phyloP scores from a whole-genome alignment of 768 basidiomycete species.

The Pisolithus microcarpus region DNA sequence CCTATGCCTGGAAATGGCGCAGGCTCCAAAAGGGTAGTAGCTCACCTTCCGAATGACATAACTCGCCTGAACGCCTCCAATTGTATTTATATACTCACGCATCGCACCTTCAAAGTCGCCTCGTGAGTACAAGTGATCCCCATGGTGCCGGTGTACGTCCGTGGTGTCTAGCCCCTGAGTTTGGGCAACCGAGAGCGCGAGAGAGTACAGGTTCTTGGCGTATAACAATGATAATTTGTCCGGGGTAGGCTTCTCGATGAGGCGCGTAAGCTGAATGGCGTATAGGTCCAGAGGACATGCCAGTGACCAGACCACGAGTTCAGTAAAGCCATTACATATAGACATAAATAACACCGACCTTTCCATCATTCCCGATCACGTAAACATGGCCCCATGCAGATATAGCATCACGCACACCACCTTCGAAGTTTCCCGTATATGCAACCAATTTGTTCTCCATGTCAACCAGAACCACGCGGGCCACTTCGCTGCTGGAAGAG shows the following conservation, averaged over 20 bases:
- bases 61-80: conserved; percentile 84
- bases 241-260: conserved; percentile 73
- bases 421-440: conserved; percentile 71
- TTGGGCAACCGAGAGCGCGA: conserved; percentile 79
- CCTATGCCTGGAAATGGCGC: neutral
- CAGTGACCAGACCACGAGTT: no score
- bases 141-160: conserved; percentile 85
- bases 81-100: conserved; percentile 86
- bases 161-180: conserved; percentile 77
- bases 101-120: conserved; percentile 91
- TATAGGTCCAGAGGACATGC: no score
- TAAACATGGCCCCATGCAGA: conserved; percentile 79
- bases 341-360: conserved; percentile 37
- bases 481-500: conserved; percentile 57
- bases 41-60: conserved; percentile 94
- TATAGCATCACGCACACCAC: conserved; percentile 78
- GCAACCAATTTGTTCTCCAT: conserved; percentile 87
- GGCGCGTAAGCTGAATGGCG: conserved; percentile 45
- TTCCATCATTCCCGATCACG: conserved; percentile 69
- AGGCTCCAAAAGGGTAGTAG: neutral
- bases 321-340: no score
- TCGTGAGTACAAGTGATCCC: conserved; percentile 85
- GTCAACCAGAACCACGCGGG: conserved; percentile 82
- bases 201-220: conserved; percentile 63
- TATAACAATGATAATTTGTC: conserved; percentile 86